These are phyloP conservation scores for Salix brachista DNA, from an alignment of 345 rosid genomes.

Conservation along the genomic window DNA sequence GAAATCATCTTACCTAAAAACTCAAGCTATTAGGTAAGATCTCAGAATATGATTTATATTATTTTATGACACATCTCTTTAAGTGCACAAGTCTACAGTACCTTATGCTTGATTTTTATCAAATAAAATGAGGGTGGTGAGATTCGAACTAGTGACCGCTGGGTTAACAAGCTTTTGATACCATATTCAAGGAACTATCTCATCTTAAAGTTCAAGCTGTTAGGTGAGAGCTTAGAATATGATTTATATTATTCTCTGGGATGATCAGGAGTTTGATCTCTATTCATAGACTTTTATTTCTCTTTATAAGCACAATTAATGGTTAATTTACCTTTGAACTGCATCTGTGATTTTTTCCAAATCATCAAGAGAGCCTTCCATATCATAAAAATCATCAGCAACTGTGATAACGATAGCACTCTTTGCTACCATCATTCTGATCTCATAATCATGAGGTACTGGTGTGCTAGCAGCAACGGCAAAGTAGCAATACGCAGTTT, in stretches of 20 bases:
- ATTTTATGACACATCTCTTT: no score
- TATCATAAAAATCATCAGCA: constrained; percentile 65
- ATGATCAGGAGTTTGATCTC: background rate
- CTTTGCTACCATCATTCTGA: constrained; percentile 40
- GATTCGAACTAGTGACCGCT: no score
- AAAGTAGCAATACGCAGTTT: constrained; percentile 55
- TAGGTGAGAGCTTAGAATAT: no score
- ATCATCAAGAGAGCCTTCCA: constrained; percentile 46
- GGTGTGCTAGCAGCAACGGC: constrained; percentile 34
- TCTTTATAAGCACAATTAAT: background rate
- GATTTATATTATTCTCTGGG: no score
- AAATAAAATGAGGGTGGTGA: no score
- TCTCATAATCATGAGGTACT: constrained; percentile 34
- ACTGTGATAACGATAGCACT: constrained; percentile 46
- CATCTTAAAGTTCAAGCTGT: no score
- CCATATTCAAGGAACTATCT: no score
- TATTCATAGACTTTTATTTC: background rate
- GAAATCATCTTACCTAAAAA: no score
- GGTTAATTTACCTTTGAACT: constrained; percentile 37
- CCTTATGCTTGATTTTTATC: no score
- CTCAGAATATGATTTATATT: no score
- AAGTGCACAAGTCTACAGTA: no score
- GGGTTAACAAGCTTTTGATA: no score
- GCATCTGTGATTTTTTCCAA: constrained; percentile 44
- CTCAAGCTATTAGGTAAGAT: fast-evolving